Evolutionary conservation across 2,329 filamentous ascomycete species (phyloP), one percentile per base, ranked within the genome.

Genomic region (Xylaria sp.): DNA sequence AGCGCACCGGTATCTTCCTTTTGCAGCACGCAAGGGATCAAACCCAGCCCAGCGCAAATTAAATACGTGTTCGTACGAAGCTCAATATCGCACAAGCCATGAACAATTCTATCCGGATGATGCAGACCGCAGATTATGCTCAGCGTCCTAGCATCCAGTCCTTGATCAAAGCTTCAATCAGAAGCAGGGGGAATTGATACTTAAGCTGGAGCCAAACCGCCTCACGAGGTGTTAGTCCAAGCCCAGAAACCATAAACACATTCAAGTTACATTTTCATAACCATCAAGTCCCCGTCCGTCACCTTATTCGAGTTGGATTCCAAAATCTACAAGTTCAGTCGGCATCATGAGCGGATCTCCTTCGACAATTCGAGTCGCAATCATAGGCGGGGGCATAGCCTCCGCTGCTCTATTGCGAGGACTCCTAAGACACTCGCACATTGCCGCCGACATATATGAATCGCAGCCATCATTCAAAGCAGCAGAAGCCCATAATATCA

Each of bases 361-460:
- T 32, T 75, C 73, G 14, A 73, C 72, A 24, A 75, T 77, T 32
- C 72, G 74, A 32, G 71, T 78, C 30, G 77, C 76, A 47, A 77
- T 78, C 36, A 64, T 78, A 39, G 77, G 77, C 36, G 76, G 76
- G 17, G 73, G 74, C 0, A 54, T 78, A 17, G 71, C 72, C 9
- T 73, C 73, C 9, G 74, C 73, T 3, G 63, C 67, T 32, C 55
- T 78, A 5, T 61, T 78, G 2, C 71, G 75, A 14, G 77, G 76
- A 2, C 73, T 78, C 9, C 47, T 78, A 3, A 68, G 73, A 21
- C 70, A 77, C 62, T 73, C 74, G 42, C 76, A 78, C 56, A 72
- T 78, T 12, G 68, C 69, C 11, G 76, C 71, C 12, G 75, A 78
- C 57, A 69, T 78, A 30, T 78, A 78, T 66, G 75, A 78, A 17